These are phyloP conservation scores for Aspergillus bombycis DNA, from an alignment of 2,329 filamentous ascomycete species.

Conservation along the genomic window DNA sequence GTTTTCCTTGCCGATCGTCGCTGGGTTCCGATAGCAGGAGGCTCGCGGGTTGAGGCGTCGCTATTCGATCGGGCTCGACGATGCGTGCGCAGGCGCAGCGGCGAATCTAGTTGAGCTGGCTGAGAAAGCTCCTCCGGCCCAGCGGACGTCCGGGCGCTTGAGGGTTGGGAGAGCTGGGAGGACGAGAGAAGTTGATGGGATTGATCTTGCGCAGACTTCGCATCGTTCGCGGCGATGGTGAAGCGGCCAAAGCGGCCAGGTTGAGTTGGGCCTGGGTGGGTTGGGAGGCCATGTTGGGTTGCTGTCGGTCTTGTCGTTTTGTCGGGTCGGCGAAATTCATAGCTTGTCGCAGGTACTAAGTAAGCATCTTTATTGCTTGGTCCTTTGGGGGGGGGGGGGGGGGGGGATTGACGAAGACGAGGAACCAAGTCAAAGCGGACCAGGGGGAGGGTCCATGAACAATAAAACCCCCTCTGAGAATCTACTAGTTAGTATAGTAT, in stretches of 20 bases:
- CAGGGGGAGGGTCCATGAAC: constrained; percentile 8
- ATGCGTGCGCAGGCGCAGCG: constrained; percentile 31
- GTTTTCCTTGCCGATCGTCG: constrained; percentile 48
- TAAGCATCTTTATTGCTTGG: constrained; percentile 26
- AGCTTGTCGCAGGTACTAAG: constrained; percentile 14
- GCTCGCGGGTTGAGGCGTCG: constrained; percentile 60
- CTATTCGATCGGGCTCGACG: constrained; percentile 72
- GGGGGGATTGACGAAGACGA: not conserved
- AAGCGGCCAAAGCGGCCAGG: constrained; percentile 30
- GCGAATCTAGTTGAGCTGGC: constrained; percentile 31
- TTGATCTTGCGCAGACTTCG: constrained; percentile 73
- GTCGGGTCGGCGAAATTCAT: constrained; percentile 7
- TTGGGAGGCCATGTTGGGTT: constrained; percentile 14
- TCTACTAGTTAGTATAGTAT: too few relatives aligned
- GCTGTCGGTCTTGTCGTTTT: not conserved
- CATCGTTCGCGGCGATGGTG: constrained; percentile 56
- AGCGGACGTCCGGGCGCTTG: constrained; percentile 25
- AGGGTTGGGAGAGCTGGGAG: constrained; percentile 52
- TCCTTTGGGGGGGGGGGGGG: too few relatives aligned
- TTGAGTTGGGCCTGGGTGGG: constrained; percentile 29
- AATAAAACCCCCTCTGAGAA: not conserved
- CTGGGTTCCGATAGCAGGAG: constrained; percentile 27
- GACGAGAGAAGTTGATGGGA: constrained; percentile 70
- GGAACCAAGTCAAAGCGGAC: constrained; percentile 13
- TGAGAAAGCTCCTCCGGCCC: constrained; percentile 29